Conservation (phyloP, 495 filamentous ascomycete genomes). For the Penicillium verhagenii region DNA sequence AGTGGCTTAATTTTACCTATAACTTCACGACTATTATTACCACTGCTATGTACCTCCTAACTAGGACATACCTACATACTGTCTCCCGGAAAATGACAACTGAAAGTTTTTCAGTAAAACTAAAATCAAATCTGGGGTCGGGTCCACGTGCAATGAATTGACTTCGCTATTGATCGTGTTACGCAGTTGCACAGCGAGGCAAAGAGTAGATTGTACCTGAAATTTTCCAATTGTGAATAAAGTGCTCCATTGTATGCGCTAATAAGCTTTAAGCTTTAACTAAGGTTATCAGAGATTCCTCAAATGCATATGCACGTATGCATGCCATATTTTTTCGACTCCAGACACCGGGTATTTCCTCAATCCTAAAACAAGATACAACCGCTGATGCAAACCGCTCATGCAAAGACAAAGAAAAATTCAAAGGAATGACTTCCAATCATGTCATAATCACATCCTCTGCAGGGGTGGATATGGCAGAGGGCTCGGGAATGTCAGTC, state of each 20-base stretch:
- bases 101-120: no score
- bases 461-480: conserved; percentile 17
- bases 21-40: no score
- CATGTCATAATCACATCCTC: conserved; percentile 30
- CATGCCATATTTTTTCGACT: conserved; percentile 8
- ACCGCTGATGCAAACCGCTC: conserved; percentile 1
- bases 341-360: conserved; percentile 32
- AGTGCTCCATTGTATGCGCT: background rate
- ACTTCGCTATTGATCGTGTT: no score
- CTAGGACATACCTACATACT: no score
- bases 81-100: no score
- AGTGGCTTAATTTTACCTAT: no score
- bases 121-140: no score
- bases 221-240: background rate
- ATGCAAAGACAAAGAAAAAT: conserved; percentile 20
- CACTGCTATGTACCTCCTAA: no score
- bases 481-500: conserved; percentile 18
- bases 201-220: no score
- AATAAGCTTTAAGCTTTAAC: no score
- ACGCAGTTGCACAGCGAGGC: no score
- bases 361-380: conserved; percentile 13
- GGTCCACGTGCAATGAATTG: no score
- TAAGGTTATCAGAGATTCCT: background rate
- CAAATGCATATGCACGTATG: background rate
- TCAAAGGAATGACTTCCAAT: conserved; percentile 1